Percentiles rank a stretch among this genome's conserved stretches.
Conservation (phyloP, 441 rosid species). For the Syzygium syzygioides region DNA sequence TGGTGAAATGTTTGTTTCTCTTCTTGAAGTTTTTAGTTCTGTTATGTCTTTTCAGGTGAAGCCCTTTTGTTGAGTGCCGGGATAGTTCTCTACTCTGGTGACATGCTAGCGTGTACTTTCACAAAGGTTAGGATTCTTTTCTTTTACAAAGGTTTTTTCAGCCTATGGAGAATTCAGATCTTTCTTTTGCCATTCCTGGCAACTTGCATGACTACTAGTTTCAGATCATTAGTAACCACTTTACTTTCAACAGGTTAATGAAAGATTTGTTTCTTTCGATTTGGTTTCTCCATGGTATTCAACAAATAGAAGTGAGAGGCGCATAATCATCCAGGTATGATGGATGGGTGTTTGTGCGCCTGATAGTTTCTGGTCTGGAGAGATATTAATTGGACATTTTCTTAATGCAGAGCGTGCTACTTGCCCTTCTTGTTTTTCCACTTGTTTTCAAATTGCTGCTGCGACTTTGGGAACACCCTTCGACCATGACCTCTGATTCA, state of each 20-base stretch:
- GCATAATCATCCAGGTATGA: constrained; percentile 67
- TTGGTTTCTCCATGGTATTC: constrained; percentile 41
- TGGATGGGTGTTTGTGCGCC: constrained; percentile 6
- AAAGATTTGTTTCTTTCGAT: constrained; percentile 32
- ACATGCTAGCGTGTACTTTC: constrained; percentile 71
- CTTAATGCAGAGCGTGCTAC: constrained; percentile 57
- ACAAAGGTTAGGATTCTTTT: constrained; percentile 51
- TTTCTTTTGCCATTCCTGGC: background rate
- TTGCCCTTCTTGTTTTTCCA: constrained; percentile 78
- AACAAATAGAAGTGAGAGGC: constrained; percentile 66
- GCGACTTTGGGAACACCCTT: constrained; percentile 21
- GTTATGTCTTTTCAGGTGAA: constrained; percentile 56
- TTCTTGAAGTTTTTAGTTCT: background rate
- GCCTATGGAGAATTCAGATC: background rate
- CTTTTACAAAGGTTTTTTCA: background rate
- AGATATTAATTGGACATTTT: constrained; percentile 12
- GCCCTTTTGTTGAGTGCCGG: constrained; percentile 73
- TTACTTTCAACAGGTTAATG: constrained; percentile 42
- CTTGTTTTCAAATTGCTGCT: constrained; percentile 45
- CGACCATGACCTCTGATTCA: constrained; percentile 16
- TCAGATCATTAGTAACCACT: constrained; percentile 11
- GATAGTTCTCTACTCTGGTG: constrained; percentile 86
- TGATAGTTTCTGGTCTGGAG: constrained; percentile 2
- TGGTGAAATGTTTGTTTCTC: background rate
- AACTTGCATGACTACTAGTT: background rate